phyloP scores from a whole-genome alignment of 2,329 filamentous ascomycete species.

The Colletotrichum orbiculare region DNA sequence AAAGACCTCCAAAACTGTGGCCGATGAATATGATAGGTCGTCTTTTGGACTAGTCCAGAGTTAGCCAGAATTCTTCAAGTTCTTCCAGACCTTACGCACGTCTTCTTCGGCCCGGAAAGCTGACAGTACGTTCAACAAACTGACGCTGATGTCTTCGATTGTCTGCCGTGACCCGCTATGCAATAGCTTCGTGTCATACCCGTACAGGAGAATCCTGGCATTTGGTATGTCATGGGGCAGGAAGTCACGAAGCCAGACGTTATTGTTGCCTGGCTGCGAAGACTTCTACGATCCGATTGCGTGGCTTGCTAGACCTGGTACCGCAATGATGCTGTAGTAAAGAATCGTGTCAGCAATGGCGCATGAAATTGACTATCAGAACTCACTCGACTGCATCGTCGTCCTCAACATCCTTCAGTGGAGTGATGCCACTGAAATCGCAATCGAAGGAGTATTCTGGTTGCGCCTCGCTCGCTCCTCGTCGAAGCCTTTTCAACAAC shows the following conservation, averaged over 20 bases:
- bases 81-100: slow-evolving; percentile 9
- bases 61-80: neutral
- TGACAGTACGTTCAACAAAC: slow-evolving; percentile 34
- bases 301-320: slow-evolving; percentile 44
- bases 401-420: slow-evolving; percentile 38
- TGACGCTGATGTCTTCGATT: slow-evolving; percentile 35
- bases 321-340: slow-evolving; percentile 41
- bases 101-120: slow-evolving; percentile 31
- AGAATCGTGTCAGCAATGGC: too few species aligned
- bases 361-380: neutral
- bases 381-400: slow-evolving; percentile 40
- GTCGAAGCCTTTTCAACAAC: neutral
- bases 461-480: neutral
- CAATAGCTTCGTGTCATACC: slow-evolving; percentile 43
- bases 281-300: slow-evolving; percentile 45
- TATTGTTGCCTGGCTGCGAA: slow-evolving; percentile 27
- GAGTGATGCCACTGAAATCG: slow-evolving; percentile 41
- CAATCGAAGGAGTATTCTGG: slow-evolving; percentile 31
- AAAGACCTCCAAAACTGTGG: slow-evolving; percentile 42
- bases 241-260: slow-evolving; percentile 46
- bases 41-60: slow-evolving; percentile 23
- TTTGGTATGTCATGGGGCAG: slow-evolving; percentile 40
- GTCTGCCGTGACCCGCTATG: slow-evolving; percentile 38
- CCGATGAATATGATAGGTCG: slow-evolving; percentile 41
- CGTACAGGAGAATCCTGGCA: slow-evolving; percentile 43